Evolutionary conservation across 306 rosid species (phyloP).

Genomic region (Cucumis hystrix): DNA sequence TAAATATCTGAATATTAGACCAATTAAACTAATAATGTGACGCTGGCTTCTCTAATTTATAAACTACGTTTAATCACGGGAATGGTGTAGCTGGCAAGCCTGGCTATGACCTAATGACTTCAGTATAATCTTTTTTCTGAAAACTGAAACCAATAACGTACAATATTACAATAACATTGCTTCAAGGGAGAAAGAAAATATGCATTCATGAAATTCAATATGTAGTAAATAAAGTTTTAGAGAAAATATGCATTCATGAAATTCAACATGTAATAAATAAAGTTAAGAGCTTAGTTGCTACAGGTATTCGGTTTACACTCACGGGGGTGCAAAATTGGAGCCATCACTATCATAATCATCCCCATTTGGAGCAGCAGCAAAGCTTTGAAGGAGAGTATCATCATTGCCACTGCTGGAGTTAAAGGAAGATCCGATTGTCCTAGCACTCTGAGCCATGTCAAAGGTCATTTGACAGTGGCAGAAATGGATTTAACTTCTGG

Average conservation of each 20-base stretch:
- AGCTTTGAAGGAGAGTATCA: conserved; percentile 33
- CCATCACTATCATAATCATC: conserved; percentile 62
- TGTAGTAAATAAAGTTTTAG: no score
- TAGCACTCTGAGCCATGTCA: conserved; percentile 54
- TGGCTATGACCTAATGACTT: not conserved
- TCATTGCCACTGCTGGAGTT: conserved; percentile 50
- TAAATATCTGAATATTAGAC: not conserved
- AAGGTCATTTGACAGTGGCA: conserved; percentile 37
- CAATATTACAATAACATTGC: not conserved
- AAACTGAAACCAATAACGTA: not conserved
- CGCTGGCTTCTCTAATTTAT: not conserved
- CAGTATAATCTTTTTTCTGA: not conserved
- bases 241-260: no score
- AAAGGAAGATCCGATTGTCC: conserved; percentile 47
- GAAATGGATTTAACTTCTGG: conserved; percentile 6
- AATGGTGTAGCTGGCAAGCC: not conserved
- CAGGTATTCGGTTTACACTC: conserved; percentile 15
- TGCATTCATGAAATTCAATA: not conserved
- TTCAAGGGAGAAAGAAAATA: not conserved
- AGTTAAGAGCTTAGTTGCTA: no score
- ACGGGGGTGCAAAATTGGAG: conserved; percentile 74
- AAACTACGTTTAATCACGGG: not conserved
- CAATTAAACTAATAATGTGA: not conserved
- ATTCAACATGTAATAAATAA: no score
- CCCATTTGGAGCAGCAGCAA: conserved; percentile 30